Conservation (phyloP, 202 grass and related monocot genomes). For the Setaria viridis region DNA sequence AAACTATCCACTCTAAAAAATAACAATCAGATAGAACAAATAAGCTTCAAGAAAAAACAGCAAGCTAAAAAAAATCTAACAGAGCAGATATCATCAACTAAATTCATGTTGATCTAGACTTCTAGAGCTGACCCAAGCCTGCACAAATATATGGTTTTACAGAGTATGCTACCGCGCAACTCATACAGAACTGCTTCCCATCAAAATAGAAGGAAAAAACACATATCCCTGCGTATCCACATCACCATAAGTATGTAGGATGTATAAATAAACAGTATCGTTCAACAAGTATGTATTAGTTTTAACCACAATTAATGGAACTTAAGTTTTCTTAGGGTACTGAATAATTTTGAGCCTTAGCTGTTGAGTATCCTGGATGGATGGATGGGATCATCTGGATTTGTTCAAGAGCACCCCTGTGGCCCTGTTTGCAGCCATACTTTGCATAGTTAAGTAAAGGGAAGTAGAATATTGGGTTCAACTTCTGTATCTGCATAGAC, state of each 20-base stretch:
- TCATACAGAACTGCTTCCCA: conserved; percentile 7
- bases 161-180: not conserved
- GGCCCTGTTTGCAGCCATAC: not conserved
- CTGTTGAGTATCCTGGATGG: not conserved
- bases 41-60: conserved; percentile 3
- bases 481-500: conserved; percentile 6
- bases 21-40: not conserved
- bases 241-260: not conserved
- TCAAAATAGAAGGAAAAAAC: not conserved
- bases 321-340: not conserved
- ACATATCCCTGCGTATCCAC: not conserved
- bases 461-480: not conserved
- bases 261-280: not conserved
- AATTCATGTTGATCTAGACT: not conserved
- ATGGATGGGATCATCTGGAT: not conserved
- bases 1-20: conserved; percentile 7
- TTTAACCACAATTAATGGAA: not conserved
- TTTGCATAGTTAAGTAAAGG: not conserved
- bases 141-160: not conserved
- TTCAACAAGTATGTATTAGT: not conserved
- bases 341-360: not conserved
- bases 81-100: not conserved
- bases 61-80: not conserved
- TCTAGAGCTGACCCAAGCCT: not conserved
- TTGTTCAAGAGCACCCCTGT: not conserved